A percentile compares a stretch with the other conserved stretches of the same genome.
Evolutionary conservation across 768 basidiomycete species (phyloP).

Genomic region (Podaxis carcinomalis): DNA sequence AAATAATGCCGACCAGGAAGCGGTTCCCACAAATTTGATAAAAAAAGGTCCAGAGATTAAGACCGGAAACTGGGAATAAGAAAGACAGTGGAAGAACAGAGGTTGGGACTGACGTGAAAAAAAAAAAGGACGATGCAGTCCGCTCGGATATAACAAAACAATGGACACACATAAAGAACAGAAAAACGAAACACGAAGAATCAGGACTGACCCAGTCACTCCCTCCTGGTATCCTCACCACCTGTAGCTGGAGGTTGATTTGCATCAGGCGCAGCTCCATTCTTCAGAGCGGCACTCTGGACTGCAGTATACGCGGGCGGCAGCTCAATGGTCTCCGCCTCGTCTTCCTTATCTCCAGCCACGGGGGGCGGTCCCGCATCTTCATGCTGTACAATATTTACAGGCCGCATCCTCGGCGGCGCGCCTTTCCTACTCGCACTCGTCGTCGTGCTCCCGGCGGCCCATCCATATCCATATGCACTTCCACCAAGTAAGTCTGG

Average conservation of each 20-base stretch:
- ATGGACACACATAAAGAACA: no score
- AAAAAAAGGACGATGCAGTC: neutral
- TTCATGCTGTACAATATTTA: constrained; percentile 83
- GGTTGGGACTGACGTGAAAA: neutral
- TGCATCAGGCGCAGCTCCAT: neutral
- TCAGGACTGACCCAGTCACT: neutral
- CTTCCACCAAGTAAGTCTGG: constrained; percentile 29
- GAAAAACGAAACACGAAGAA: no score
- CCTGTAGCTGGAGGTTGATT: neutral
- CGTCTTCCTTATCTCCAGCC: constrained; percentile 29
- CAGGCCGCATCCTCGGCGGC: constrained; percentile 53
- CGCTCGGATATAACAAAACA: neutral
- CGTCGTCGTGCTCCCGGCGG: constrained; percentile 21
- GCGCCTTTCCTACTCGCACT: constrained; percentile 42
- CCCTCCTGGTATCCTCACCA: neutral
- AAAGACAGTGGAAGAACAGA: neutral
- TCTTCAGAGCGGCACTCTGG: constrained; percentile 17
- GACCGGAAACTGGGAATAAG: neutral
- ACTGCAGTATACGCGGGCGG: constrained; percentile 81
- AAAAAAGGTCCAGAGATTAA: neutral
- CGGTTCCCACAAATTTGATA: neutral
- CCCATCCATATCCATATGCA: constrained; percentile 16
- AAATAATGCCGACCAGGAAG: neutral
- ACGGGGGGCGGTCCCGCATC: constrained; percentile 63
- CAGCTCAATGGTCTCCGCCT: constrained; percentile 74